Percentiles rank a stretch among this genome's conserved stretches.
Conservation (phyloP, 2,329 filamentous ascomycete species). For the Pseudocercospora eumusae region DNA sequence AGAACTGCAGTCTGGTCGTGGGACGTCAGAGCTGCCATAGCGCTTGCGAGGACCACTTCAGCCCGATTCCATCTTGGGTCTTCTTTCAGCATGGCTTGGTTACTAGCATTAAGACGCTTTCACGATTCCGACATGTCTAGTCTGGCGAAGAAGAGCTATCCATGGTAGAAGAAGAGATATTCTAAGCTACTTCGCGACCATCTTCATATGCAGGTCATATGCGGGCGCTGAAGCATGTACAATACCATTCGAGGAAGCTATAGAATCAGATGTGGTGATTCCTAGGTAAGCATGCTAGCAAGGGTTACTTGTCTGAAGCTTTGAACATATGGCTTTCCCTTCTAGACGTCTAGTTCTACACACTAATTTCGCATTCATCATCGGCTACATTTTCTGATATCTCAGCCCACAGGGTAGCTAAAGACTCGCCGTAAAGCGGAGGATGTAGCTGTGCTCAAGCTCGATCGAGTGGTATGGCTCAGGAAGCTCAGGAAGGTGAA, state of each 20-base stretch:
- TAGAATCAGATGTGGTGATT: neutral
- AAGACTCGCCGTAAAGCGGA: neutral
- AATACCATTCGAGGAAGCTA: neutral
- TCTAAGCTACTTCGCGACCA: neutral
- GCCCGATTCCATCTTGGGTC: neutral
- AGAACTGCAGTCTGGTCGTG: neutral
- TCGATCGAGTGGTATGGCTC: neutral
- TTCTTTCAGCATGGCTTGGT: neutral
- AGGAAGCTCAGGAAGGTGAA: neutral
- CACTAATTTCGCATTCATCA: neutral
- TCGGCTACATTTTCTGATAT: neutral
- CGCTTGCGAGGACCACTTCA: neutral
- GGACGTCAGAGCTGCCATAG: neutral
- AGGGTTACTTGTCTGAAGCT: neutral
- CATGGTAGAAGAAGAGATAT: neutral
- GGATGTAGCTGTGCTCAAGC: neutral
- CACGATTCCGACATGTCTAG: neutral
- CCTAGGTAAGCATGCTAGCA: neutral
- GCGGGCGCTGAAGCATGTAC: neutral
- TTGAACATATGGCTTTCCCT: neutral
- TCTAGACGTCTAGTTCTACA: neutral
- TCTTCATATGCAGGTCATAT: neutral
- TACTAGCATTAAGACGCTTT: neutral
- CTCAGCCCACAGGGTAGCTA: neutral
- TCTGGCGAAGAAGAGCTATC: neutral